Evolutionary conservation across 2,329 filamentous ascomycete species (phyloP), one percentile per base, ranked within the genome.

Genomic region (Neofusicoccum umdonicola): DNA sequence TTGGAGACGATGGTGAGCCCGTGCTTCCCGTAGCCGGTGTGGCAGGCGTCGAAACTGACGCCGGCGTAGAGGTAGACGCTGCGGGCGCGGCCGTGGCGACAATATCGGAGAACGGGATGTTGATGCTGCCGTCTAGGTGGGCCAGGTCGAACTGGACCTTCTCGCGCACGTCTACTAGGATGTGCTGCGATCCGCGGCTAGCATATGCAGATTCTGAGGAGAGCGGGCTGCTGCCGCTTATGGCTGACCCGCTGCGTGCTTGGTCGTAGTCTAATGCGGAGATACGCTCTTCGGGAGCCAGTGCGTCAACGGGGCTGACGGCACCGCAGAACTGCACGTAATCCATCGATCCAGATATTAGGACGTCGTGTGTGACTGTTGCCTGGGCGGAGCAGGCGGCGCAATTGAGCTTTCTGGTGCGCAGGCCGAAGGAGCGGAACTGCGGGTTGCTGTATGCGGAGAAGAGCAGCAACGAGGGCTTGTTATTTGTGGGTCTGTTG

Each of bases 241-340:
- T 17, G 12, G 17, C 6, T 2, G 9, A 15, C 48, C 22, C 72
- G 67, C 17, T 74, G 39, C 57, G 74, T 71, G 56, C 31, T 37
- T 60, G 56, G 7, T 60, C n/a, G 1, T 82, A 79, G 4, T 89
- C 83, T 0, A 77, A 71, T 0, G 88, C 87, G 0, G 87, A 85
- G 39, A 97, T 83, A 8, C 93, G 85, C 69, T 95, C 90, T 0
- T 87, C 82, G 0, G 86, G 78, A 5, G 71, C 73, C 0, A 97
- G 81, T 3, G 90, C 67, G 9, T 81, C 78, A 17, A 89, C 79
- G 0, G 87, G 84, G 57, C 74, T 73, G 1, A 79, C 75, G 0
- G 87, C 83, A 4, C 93, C 93, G 73, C 94, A 98, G 73, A 98
- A 97, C 61, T 89, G 87, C 0, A 90, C 84, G 73, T 98, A 98